Conservation (phyloP, 2,329 filamentous ascomycete species). For the Fonsecaea pugnacius region DNA sequence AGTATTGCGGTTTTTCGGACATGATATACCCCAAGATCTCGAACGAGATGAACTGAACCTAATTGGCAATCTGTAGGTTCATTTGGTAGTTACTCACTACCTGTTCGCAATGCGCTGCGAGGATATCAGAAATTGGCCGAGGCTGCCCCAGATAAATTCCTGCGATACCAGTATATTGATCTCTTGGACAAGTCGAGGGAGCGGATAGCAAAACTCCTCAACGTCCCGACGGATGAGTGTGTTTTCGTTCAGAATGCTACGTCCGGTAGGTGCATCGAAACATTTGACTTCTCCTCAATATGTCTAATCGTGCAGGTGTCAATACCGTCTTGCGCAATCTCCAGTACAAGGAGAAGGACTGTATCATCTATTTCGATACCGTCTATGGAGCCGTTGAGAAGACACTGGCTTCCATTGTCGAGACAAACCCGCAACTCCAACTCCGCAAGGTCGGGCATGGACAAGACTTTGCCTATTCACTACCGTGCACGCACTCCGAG, state of each 20-base stretch:
- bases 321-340: slow-evolving; percentile 82
- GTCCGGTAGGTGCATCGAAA: slow-evolving; percentile 46
- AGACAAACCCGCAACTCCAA: slow-evolving; percentile 60
- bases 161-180: slow-evolving; percentile 68
- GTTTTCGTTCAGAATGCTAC: slow-evolving; percentile 86
- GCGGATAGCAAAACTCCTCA: slow-evolving; percentile 68
- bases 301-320: slow-evolving; percentile 52
- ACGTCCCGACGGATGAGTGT: slow-evolving; percentile 66
- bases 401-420: slow-evolving; percentile 71
- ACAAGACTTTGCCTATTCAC: slow-evolving; percentile 53
- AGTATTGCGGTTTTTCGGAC: neutral
- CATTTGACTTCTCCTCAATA: neutral
- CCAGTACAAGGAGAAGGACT: slow-evolving; percentile 69
- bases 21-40: neutral
- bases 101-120: slow-evolving; percentile 63
- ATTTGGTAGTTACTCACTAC: slow-evolving; percentile 74
- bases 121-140: slow-evolving; percentile 71
- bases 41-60: neutral
- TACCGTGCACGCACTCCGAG: slow-evolving; percentile 72
- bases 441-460: slow-evolving; percentile 57
- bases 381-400: slow-evolving; percentile 80
- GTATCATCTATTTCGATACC: slow-evolving; percentile 68
- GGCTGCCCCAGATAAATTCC: slow-evolving; percentile 72
- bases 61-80: slow-evolving; percentile 55
- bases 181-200: slow-evolving; percentile 67